phyloP scores from a whole-genome alignment of 2,329 filamentous ascomycete species.

The Thielaviopsis musarum region DNA sequence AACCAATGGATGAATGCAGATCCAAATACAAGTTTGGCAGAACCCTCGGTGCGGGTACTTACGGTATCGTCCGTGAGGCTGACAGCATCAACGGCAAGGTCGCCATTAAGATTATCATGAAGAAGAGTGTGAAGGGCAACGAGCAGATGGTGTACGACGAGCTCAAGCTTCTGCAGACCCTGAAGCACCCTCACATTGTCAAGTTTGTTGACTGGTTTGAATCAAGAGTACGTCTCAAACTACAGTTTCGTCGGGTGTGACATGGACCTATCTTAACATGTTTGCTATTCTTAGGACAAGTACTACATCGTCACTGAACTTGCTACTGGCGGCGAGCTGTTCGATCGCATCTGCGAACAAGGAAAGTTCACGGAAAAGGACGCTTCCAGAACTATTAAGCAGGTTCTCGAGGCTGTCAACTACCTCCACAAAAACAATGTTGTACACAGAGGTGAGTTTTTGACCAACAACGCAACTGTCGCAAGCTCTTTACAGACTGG shows the following conservation, averaged over 20 bases:
- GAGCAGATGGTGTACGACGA: slow-evolving; percentile 99
- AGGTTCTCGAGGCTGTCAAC: slow-evolving; percentile 79
- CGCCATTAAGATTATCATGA: slow-evolving; percentile 96
- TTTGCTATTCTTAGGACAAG: slow-evolving; percentile 53
- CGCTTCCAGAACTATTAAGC: slow-evolving; percentile 84
- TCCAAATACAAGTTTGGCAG: slow-evolving; percentile 81
- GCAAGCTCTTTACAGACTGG: not conserved
- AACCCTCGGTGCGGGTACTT: slow-evolving; percentile 90
- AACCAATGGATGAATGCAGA: slow-evolving; percentile 28
- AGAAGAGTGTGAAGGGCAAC: slow-evolving; percentile 97
- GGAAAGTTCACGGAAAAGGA: slow-evolving; percentile 98
- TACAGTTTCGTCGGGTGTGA: not conserved
- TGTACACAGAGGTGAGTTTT: slow-evolving; percentile 65
- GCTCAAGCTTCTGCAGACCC: slow-evolving; percentile 75
- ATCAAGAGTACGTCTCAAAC: slow-evolving; percentile 53
- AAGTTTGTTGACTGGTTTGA: slow-evolving; percentile 98
- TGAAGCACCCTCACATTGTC: slow-evolving; percentile 92
- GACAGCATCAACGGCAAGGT: slow-evolving; percentile 72
- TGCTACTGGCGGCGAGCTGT: slow-evolving; percentile 87
- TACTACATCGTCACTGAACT: slow-evolving; percentile 98
- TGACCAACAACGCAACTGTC: not conserved
- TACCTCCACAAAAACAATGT: slow-evolving; percentile 92
- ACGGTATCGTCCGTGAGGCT: slow-evolving; percentile 94
- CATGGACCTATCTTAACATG: not conserved
- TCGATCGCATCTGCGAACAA: slow-evolving; percentile 95